These are phyloP conservation scores for Alternaria panax DNA, from an alignment of 2,329 filamentous ascomycete species.

Conservation along the genomic window DNA sequence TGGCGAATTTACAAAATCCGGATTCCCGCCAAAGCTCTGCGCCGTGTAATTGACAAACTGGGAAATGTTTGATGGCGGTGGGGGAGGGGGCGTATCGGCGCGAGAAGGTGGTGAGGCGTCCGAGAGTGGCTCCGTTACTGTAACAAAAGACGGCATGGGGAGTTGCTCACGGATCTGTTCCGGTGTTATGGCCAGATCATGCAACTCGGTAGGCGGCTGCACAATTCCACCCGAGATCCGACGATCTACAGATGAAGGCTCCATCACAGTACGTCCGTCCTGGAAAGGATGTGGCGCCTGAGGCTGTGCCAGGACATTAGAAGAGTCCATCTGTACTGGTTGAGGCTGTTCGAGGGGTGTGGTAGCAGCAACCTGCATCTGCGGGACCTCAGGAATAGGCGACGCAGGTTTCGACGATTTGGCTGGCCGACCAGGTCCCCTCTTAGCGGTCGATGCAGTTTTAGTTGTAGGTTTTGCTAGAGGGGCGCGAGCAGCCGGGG, in stretches of 20 bases:
- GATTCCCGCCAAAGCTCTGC: conserved; percentile 25
- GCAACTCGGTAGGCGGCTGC: conserved; percentile 40
- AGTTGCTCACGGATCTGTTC: conserved; percentile 49
- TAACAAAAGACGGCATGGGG: conserved; percentile 43
- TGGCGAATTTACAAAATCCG: neutral
- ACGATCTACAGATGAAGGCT: conserved; percentile 13
- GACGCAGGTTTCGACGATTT: conserved; percentile 36
- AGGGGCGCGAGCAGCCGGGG: conserved; percentile 28
- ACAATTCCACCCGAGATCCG: conserved; percentile 29
- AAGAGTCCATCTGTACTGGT: conserved; percentile 28
- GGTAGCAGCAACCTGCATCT: conserved; percentile 29
- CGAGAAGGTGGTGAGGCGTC: conserved; percentile 39
- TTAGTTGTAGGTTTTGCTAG: conserved; percentile 26
- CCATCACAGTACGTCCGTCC: neutral
- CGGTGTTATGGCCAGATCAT: conserved; percentile 42
- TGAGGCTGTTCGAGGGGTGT: conserved; percentile 40
- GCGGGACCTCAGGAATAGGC: conserved; percentile 41
- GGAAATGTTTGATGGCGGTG: conserved; percentile 42
- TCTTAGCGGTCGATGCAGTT: conserved; percentile 29
- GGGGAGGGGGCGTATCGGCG: conserved; percentile 49
- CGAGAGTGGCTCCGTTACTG: conserved; percentile 27
- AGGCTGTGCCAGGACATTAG: conserved; percentile 15
- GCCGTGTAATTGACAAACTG: conserved; percentile 45
- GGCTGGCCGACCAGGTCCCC: conserved; percentile 30
- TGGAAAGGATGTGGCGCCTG: neutral